Evolutionary conservation across 768 basidiomycete genomes (phyloP).

Genomic region (Boletus pseudopeckii): DNA sequence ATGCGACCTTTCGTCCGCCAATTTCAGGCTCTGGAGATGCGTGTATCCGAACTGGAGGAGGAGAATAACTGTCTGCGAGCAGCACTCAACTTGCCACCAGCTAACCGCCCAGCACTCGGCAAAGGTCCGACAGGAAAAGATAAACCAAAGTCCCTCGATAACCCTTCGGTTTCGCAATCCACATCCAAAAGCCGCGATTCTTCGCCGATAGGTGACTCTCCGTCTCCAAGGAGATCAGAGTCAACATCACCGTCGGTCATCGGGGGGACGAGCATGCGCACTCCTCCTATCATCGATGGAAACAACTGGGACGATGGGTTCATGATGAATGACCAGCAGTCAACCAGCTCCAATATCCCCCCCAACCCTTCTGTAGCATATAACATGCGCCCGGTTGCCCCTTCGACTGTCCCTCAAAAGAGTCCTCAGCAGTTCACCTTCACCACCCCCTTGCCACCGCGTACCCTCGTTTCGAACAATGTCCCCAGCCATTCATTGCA

Average conservation of each 20-base stretch:
- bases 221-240: conserved; percentile 40
- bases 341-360: conserved; percentile 33
- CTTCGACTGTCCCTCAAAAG: conserved; percentile 44
- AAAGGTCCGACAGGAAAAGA: conserved; percentile 88
- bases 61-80: conserved; percentile 76
- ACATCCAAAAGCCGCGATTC: conserved; percentile 59
- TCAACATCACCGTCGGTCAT: conserved; percentile 35
- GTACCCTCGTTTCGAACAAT: conserved; percentile 39
- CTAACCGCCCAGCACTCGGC: conserved; percentile 67
- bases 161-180: conserved; percentile 30
- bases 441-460: conserved; percentile 40
- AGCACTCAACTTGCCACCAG: conserved; percentile 69
- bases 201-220: conserved; percentile 57
- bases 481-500: conserved; percentile 38
- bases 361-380: conserved; percentile 43
- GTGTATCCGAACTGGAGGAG: conserved; percentile 79
- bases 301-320: conserved; percentile 56
- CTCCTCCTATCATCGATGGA: conserved; percentile 47
- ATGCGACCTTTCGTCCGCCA: conserved; percentile 30
- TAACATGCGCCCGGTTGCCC: conserved; percentile 41
- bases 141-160: conserved; percentile 58
- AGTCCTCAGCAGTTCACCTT: conserved; percentile 46
- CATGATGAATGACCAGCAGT: conserved; percentile 46
- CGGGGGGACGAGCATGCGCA: conserved; percentile 27
- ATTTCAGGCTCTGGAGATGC: conserved; percentile 70